Base-by-base conservation (phyloP, 768 basidiomycete species). In the Leccinum barrowsii region DNA sequence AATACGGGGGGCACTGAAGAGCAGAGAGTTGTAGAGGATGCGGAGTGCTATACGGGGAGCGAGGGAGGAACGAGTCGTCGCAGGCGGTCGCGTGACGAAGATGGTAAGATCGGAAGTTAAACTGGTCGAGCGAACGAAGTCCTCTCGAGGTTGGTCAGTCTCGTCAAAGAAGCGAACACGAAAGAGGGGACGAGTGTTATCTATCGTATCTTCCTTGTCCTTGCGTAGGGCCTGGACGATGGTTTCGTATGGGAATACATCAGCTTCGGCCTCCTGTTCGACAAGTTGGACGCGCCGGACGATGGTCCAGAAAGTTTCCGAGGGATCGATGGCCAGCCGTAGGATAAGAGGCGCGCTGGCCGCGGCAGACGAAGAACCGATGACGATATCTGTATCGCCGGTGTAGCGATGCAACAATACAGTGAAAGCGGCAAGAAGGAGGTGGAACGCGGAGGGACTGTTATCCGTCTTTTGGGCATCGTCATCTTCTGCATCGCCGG, bases 161-260 rank as follows among this genome's bases (percentile, higher is more conserved):
- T 90, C 91, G 68, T 98, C 94, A 71, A 97, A 94, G 79, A 98
- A 97, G n/a, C 94, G 86, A 44, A 97, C 94, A 52, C 94, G 85
- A 76, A 97, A 98, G 26, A 98, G 79, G 4, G 89, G 89, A 2
- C 77, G 72, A 15, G 73, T 66, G 15, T 72, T 74, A 40, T 84
- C 82, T 12, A 78, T 65, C 11, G 77, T 73, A 34, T 86, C 87
- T 17, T 87, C 83, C 63, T 83, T 87, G 65, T 80, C 82, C 66
- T 83, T 83, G 55, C 79, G 81, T 52, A 97, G 76, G 8, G 85
- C 88, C 49, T 80, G 80, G 17, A 88, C 79, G 57, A 98, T 81
- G 1, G 77, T 73, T 62, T 94, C 90, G 69, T 93, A 93, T 0
- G 95, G 90, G 5, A 96, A 76, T 2, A 81, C 82, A 69, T 98